Evolutionary conservation across 768 basidiomycete species (phyloP), one percentile per base, ranked within the genome.

Genomic region (Tricholoma matsutake): DNA sequence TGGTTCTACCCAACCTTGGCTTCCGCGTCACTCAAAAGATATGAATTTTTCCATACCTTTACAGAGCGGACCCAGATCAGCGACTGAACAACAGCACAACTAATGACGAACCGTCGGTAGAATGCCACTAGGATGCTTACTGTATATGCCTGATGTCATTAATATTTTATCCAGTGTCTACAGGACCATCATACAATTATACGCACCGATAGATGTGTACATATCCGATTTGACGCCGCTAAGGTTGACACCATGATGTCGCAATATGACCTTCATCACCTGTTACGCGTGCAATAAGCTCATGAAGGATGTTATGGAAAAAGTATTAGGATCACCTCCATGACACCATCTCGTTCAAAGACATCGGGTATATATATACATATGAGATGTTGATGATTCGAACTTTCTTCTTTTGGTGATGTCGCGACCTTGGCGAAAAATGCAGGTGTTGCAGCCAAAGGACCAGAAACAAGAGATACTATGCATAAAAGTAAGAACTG

Each of bases 111-210:
- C 89, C 62, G 89, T 90, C 22, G 89, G 86, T 41, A 79, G 82
- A 55, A 92, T 80, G 7, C 89, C 87, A 68, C 88, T 89, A 0
- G 85, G 71, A 68, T 91, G 90, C 68, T 92, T 92, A 72, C 88
- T 90, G 64, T 91, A 87, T 59, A 92, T 74, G 1, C 86, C 88
- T 85, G 37, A 25, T 22, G 4, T n/a, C 2, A 11, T 51, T 14
- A 20, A 3, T 18, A 45, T 16, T 63, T 11, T 32, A 54, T 54
- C 51, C 9, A 32, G 34, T 37, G 41, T 53, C 28, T 57, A 14
- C 52, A 20, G 25, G 16, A 18, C 13, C 18, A 18, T 25, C 18
- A 37, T 20, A n/a, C n/a, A 13, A 6, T 32, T 31, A 14, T 6
- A 61, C 71, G 39, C 67, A 86, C 87, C 86, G 61, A 88, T 81